A percentile compares a stretch with the other conserved stretches of the same genome.
phyloP scores from a whole-genome alignment of 1,139 yeast species.

The Protomyces gravidus region DNA sequence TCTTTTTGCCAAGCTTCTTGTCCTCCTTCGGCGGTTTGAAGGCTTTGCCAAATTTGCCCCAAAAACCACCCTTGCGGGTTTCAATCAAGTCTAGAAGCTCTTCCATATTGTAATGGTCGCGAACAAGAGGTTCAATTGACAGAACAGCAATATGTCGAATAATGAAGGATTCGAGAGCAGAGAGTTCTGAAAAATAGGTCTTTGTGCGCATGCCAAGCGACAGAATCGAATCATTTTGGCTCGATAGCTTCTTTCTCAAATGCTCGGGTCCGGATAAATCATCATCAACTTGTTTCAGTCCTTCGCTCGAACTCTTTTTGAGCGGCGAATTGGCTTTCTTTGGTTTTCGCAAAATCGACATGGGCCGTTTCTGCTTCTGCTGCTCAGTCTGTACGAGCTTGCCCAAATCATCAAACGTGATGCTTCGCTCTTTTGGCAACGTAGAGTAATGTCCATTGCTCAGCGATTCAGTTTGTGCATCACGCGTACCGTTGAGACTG shows the following conservation, averaged over 20 bases:
- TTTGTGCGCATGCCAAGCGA: slow-evolving; percentile 26
- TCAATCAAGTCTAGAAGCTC: slow-evolving; percentile 57
- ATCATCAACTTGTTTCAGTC: background rate
- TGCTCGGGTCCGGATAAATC: slow-evolving; percentile 5
- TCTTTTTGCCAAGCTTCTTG: slow-evolving; percentile 37
- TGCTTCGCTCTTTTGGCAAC: slow-evolving; percentile 56
- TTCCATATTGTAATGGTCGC: slow-evolving; percentile 46
- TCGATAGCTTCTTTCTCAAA: slow-evolving; percentile 2
- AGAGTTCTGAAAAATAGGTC: slow-evolving; percentile 68
- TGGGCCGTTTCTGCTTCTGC: slow-evolving; percentile 85
- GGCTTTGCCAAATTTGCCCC: slow-evolving; percentile 65
- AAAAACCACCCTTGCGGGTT: slow-evolving; percentile 48
- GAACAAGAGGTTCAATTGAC: slow-evolving; percentile 48
- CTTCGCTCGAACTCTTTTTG: slow-evolving; percentile 4
- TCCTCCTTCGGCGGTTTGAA: slow-evolving; percentile 38
- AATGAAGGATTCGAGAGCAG: slow-evolving; percentile 56
- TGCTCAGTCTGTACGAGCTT: slow-evolving; percentile 96
- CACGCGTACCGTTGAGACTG: background rate
- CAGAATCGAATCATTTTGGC: slow-evolving; percentile 18
- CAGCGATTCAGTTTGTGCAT: background rate
- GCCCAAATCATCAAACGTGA: slow-evolving; percentile 93
- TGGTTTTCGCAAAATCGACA: slow-evolving; percentile 50
- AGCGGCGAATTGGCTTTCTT: slow-evolving; percentile 8
- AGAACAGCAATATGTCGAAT: slow-evolving; percentile 66
- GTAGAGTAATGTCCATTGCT: background rate